These are phyloP conservation scores for Trichoderma arundinaceum DNA, from an alignment of 2,329 filamentous ascomycete species.

Conservation along the genomic window DNA sequence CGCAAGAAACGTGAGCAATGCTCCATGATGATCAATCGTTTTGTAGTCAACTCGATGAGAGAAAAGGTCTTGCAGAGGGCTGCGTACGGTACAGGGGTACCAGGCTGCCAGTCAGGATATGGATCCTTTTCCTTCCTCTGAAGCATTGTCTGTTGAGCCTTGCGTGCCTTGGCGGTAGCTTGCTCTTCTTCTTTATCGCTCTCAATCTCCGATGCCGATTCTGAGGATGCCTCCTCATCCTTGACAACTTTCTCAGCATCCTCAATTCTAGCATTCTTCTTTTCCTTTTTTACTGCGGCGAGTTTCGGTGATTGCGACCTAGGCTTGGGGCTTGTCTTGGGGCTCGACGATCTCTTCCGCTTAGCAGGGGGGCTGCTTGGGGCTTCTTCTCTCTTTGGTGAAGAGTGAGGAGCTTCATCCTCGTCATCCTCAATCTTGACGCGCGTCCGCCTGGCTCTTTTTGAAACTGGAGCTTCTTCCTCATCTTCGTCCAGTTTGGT, in stretches of 20 bases:
- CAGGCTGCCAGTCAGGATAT: constrained; percentile 94
- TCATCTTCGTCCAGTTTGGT: constrained; percentile 55
- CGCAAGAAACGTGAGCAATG: constrained; percentile 90
- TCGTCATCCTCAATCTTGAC: constrained; percentile 60
- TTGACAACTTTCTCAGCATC: constrained; percentile 33
- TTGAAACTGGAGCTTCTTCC: constrained; percentile 65
- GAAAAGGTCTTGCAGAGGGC: constrained; percentile 95
- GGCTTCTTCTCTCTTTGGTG: constrained; percentile 37
- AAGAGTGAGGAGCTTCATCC: constrained; percentile 49
- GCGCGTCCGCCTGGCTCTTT: constrained; percentile 57
- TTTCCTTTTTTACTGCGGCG: constrained; percentile 37
- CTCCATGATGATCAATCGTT: constrained; percentile 84
- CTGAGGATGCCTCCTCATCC: constrained; percentile 37
- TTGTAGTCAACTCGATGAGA: constrained; percentile 91
- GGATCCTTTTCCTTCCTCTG: constrained; percentile 73
- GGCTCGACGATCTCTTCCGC: constrained; percentile 37
- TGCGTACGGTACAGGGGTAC: constrained; percentile 89
- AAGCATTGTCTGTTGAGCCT: constrained; percentile 80
- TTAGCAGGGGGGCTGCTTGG: constrained; percentile 31
- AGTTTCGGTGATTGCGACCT: constrained; percentile 33
- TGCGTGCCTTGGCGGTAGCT: constrained; percentile 74
- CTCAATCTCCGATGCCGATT: constrained; percentile 50
- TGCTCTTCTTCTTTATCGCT: constrained; percentile 67
- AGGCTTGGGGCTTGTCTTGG: constrained; percentile 37
- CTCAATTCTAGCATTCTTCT: constrained; percentile 38